A percentile compares a stretch with the other conserved stretches of the same genome.
Evolutionary conservation across 2,329 filamentous ascomycete species (phyloP).

Genomic region (Botrytis fragariae): DNA sequence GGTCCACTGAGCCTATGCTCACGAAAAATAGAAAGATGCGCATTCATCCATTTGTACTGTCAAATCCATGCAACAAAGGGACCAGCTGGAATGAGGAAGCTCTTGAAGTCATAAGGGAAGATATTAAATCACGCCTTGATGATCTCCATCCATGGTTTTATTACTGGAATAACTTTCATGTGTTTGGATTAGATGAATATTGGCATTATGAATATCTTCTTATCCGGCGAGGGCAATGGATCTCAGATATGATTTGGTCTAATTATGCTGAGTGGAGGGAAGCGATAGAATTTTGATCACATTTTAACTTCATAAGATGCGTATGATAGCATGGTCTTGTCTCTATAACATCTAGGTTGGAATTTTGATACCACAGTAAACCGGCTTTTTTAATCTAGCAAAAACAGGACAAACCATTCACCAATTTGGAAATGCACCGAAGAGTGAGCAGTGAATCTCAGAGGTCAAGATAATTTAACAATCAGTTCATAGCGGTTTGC

Average conservation of each 20-base stretch:
- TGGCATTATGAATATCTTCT: neutral
- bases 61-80: neutral
- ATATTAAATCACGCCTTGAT: neutral
- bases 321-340: neutral
- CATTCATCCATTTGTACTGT: too few relatives aligned
- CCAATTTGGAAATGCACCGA: neutral
- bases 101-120: neutral
- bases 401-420: neutral
- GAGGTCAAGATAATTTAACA: neutral
- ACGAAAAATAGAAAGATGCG: neutral
- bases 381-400: neutral
- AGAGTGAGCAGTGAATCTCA: neutral
- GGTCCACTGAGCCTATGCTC: neutral
- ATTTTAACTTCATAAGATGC: neutral
- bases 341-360: neutral
- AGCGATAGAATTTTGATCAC: neutral
- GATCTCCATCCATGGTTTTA: neutral
- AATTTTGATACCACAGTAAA: neutral
- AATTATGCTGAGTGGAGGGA: neutral
- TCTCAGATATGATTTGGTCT: neutral
- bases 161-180: neutral
- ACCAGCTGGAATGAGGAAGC: neutral
- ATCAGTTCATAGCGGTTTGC: neutral
- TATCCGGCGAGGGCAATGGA: neutral
- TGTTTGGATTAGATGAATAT: neutral